Evolutionary conservation across 2,329 filamentous ascomycete species (phyloP), one percentile per base, ranked within the genome.

Genomic region (Nothophoma quercina): DNA sequence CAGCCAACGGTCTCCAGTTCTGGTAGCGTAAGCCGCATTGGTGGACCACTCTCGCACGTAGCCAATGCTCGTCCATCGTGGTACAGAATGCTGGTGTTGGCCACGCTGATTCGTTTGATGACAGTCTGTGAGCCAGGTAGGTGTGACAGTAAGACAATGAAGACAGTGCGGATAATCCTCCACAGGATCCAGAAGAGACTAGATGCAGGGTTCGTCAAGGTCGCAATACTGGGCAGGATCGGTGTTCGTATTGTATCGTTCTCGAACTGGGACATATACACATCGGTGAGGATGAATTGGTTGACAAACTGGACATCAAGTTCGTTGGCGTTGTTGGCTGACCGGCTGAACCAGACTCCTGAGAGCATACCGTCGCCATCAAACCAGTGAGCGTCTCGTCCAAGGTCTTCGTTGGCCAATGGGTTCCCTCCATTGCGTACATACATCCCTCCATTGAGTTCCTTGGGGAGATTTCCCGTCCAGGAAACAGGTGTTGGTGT

Each of bases 351-450:
- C 15, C 78, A 78, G 0, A 90, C 86, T 1, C 88, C 88, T 23
- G 83, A 83, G 9, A 90, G 81, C 88, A 90, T 90, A 4, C 88
- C 88, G 67, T 90, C 87, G 25, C 88, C 88, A 60, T 90, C 88
- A 56, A 90, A 90, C 87, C 87, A 90, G 66, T 90, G 88, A 7
- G 85, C 81, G 65, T 88, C 85, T 57, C 85, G 79, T 30, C 80
- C 81, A 2, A 84, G 69, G 46, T 88, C 83, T 18, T 83, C 77
- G 51, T 89, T 86, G 22, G 80, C 80, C 7, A 88, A 77, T 5
- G 88, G 87, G 62, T 90, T 90, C 22, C 84, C 85, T 32, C 88
- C 88, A 66, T 90, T 91, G 13, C 88, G 83, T 22, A 90, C 83
- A 63, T 90, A 90, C 70, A 90, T 83, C 10, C 88, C 88, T 1